Percentiles rank a stretch among this genome's conserved stretches.
Conservation (phyloP, 768 basidiomycete genomes). For the Sporobolomyces pararoseus region DNA sequence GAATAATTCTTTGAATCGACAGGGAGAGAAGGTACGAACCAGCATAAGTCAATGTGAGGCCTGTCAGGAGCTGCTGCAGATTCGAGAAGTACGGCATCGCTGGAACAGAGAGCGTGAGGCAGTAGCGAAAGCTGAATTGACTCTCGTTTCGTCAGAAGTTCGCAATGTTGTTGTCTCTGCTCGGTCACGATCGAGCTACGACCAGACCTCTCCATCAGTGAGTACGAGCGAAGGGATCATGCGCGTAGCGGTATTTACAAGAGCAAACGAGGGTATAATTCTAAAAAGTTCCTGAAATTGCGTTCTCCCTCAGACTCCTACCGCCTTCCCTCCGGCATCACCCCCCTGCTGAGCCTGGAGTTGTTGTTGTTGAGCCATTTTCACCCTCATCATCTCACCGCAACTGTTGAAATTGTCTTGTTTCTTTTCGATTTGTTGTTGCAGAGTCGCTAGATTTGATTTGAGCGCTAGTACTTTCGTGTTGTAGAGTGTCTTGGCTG, state of each 20-base stretch:
- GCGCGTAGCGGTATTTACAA: too few relatives aligned
- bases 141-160: not conserved
- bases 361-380: constrained; percentile 36
- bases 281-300: too few relatives aligned
- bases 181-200: too few relatives aligned
- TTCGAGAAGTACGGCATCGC: constrained; percentile 7
- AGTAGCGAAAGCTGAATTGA: not conserved
- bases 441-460: constrained; percentile 75
- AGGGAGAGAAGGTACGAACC: not conserved
- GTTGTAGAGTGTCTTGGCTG: constrained; percentile 77
- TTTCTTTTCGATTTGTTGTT: constrained; percentile 85
- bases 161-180: too few relatives aligned
- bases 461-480: constrained; percentile 76
- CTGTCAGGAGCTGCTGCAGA: constrained; percentile 3
- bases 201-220: too few relatives aligned
- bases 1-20: not conserved
- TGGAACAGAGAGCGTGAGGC: not conserved
- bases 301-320: too few relatives aligned
- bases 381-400: constrained; percentile 34
- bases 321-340: not conserved
- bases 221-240: too few relatives aligned
- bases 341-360: not conserved
- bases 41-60: not conserved
- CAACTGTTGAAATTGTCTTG: constrained; percentile 57
- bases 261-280: too few relatives aligned